phyloP scores from a whole-genome alignment of 2,329 filamentous ascomycete genomes.

The Sphaceloma murrayae region DNA sequence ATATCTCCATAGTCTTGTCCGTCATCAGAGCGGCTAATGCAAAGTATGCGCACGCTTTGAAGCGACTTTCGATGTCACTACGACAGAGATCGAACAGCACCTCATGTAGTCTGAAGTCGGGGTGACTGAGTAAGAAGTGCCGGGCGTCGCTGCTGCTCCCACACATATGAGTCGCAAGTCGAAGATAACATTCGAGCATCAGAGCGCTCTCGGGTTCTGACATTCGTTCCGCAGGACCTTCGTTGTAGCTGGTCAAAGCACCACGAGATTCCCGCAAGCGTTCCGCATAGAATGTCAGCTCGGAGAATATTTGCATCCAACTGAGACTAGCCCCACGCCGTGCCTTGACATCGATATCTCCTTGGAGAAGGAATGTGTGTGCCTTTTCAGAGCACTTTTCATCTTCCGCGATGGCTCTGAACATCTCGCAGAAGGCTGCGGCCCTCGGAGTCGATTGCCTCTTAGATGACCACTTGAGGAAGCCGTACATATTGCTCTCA shows the following conservation, averaged over 20 bases:
- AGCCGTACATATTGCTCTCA: conserved; percentile 87
- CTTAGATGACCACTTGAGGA: conserved; percentile 93
- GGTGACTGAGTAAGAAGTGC: conserved; percentile 59
- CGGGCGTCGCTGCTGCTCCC: conserved; percentile 63
- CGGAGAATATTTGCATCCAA: conserved; percentile 86
- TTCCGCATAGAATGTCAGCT: conserved; percentile 73
- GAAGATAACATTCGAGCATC: conserved; percentile 91
- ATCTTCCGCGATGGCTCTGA: conserved; percentile 77
- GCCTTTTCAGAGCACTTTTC: conserved; percentile 73
- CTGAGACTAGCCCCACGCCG: conserved; percentile 76
- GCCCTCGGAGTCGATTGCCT: conserved; percentile 92
- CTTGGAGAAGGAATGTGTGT: conserved; percentile 82
- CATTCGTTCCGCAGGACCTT: conserved; percentile 33
- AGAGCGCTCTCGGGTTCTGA: conserved; percentile 91
- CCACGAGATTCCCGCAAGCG: conserved; percentile 66
- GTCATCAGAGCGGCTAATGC: conserved; percentile 66
- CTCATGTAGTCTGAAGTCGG: conserved; percentile 59
- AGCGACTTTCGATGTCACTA: conserved; percentile 62
- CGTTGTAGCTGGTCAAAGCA: conserved; percentile 35
- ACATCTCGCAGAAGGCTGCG: conserved; percentile 92
- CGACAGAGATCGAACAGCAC: conserved; percentile 71
- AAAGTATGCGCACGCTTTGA: conserved; percentile 76
- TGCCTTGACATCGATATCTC: conserved; percentile 57
- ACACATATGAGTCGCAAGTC: conserved; percentile 74
- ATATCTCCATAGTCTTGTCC: conserved; percentile 58